Base-by-base conservation (phyloP, 148 eudicot species). In the Amaranthus cruentus region DNA sequence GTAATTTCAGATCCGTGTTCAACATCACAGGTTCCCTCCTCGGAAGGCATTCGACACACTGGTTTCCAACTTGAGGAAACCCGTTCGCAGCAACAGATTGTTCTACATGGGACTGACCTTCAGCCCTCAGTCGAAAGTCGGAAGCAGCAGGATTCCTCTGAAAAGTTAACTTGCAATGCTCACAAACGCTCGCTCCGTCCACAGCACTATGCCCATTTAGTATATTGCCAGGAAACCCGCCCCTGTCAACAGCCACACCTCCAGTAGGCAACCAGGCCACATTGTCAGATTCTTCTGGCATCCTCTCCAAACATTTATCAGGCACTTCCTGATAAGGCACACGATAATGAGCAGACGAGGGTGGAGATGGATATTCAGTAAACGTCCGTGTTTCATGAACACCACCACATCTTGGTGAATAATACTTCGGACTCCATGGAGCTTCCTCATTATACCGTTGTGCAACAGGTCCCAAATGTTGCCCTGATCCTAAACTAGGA, bases 221-320 rank as follows among this genome's bases (percentile, higher is more conserved):
- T 61, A 89, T 84, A 62, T 88, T 95, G 14, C 96, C 93, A 6
- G 93, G 96, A 75, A 90, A 91, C 56, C 97, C 93, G 83, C 91
- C 78, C 81, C 74, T 86, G 51, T 93, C 96, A 72, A 78, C 81
- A 71, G 86, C 70, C 66, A 73, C 67, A 12, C 81, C 59, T 47
- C 89, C 92, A 73, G 86, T 14, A 53, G 89, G 93, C 57, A 88
- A 47, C 88, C 93, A 83, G 11, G 78, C 87, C 43, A 85, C 80
- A 81, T 86, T 88, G 5, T 91, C 98, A 48, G 85, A 80, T 51
- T 90, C 94, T 11, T 90, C 96, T 4, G 84, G 76, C 77, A 84
- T n/a, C 73, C 89, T 89, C 46, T 88, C 92, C 60, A 74, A 72
- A 62, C 68, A 73, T 78, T 72, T 86, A 63, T 90, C 96, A n/a